phyloP scores from a whole-genome alignment of 257 asterid species.

The Solanum arcanum region DNA sequence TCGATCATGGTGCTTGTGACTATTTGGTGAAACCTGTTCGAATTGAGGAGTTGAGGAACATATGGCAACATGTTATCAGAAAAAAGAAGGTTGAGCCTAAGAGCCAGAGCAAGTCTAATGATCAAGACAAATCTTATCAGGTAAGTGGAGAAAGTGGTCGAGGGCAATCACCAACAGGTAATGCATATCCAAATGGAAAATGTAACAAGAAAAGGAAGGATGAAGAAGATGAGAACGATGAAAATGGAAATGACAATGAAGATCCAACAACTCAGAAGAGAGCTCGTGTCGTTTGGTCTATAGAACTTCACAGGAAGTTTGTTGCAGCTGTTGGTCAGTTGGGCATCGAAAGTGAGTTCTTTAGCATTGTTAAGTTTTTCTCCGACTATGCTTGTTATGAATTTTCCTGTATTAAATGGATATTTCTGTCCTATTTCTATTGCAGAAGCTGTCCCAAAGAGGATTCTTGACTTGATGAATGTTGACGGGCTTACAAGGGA shows the following conservation, averaged over 20 bases:
- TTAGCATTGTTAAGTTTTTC: neutral
- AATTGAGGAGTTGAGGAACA: conserved; percentile 60
- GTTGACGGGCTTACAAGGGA: conserved; percentile 82
- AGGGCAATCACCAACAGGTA: conserved; percentile 30
- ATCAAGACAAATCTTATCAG: conserved; percentile 14
- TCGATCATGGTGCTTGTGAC: conserved; percentile 84
- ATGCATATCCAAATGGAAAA: conserved; percentile 39
- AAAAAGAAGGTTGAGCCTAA: conserved; percentile 38
- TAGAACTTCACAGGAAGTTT: conserved; percentile 84
- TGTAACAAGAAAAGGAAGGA: conserved; percentile 64
- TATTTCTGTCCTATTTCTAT: neutral
- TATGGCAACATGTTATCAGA: conserved; percentile 88
- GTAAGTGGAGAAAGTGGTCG: conserved; percentile 38
- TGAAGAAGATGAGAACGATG: conserved; percentile 66
- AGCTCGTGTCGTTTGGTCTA: conserved; percentile 89
- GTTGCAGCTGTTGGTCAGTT: conserved; percentile 73
- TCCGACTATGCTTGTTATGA: neutral
- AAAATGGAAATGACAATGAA: conserved; percentile 39
- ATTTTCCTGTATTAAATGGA: neutral
- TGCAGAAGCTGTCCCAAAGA: conserved; percentile 88
- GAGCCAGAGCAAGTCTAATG: conserved; percentile 14
- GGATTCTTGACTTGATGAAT: conserved; percentile 83
- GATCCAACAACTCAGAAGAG: conserved; percentile 62
- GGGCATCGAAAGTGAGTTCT: conserved; percentile 72
- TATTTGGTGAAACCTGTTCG: conserved; percentile 83